A percentile compares a stretch with the other conserved stretches of the same genome.
Conservation (phyloP, 176 grass and related monocot species). For the Poa pratensis region DNA sequence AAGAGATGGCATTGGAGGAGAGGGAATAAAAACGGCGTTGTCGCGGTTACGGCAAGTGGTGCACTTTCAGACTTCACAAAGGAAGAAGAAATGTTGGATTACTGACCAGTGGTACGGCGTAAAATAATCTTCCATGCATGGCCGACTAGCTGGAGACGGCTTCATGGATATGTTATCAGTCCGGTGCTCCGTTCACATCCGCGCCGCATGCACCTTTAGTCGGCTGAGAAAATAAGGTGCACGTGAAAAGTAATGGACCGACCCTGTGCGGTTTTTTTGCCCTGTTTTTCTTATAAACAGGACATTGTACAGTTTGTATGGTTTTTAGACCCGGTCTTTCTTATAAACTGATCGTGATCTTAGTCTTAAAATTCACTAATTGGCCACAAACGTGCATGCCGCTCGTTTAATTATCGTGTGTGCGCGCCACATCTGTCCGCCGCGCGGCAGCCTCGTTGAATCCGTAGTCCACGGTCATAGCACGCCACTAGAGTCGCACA, state of each 20-base stretch:
- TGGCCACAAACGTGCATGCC: neutral
- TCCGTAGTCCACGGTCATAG: slow-evolving; percentile 1
- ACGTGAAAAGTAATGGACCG: neutral
- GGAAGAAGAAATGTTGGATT: neutral
- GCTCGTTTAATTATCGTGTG: too few species aligned
- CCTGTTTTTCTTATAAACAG: too few species aligned
- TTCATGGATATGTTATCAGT: neutral
- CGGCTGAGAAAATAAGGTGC: neutral
- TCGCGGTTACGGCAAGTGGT: neutral
- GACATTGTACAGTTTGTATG: too few species aligned
- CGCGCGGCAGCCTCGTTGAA: slow-evolving; percentile 7
- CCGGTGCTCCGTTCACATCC: neutral
- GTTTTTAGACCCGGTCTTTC: too few species aligned
- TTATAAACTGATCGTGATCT: neutral
- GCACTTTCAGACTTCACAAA: slow-evolving; percentile 10
- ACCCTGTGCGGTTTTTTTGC: too few species aligned
- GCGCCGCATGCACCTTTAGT: neutral
- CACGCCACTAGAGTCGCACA: neutral
- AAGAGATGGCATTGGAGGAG: neutral
- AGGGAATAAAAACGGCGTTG: neutral
- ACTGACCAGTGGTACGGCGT: neutral
- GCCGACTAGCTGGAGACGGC: neutral
- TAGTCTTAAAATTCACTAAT: neutral
- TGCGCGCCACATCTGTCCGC: slow-evolving; percentile 4
- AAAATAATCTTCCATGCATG: neutral